phyloP scores from a whole-genome alignment of 148 eudicot genomes.

The Chenopodium berlandieri region DNA sequence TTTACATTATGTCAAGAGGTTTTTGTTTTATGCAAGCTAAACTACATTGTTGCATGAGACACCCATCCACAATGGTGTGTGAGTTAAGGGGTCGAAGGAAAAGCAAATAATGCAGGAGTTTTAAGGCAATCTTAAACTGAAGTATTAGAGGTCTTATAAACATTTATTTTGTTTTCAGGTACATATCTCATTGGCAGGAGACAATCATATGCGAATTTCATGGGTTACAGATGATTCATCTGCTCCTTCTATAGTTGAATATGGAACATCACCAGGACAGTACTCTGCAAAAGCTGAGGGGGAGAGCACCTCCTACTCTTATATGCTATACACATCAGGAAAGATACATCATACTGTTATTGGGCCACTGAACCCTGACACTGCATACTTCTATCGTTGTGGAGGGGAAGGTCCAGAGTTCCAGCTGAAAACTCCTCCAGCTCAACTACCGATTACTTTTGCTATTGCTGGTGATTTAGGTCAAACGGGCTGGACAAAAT shows the following conservation, averaged over 20 bases:
- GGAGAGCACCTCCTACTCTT: slow-evolving; percentile 69
- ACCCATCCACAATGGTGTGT: neutral
- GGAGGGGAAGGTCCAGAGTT: slow-evolving; percentile 84
- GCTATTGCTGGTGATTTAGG: slow-evolving; percentile 96
- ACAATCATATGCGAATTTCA: slow-evolving; percentile 75
- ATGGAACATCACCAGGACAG: slow-evolving; percentile 70
- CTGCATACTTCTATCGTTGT: slow-evolving; percentile 76
- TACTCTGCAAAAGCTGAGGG: slow-evolving; percentile 62
- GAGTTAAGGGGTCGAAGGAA: neutral
- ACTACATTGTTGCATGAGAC: neutral
- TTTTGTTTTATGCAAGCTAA: too few relatives aligned
- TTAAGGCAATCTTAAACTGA: neutral
- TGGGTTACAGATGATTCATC: slow-evolving; percentile 73
- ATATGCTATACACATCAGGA: slow-evolving; percentile 71
- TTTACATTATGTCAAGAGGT: too few relatives aligned
- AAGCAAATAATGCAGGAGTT: neutral
- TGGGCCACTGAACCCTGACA: slow-evolving; percentile 68
- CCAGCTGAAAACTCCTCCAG: slow-evolving; percentile 80
- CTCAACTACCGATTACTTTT: slow-evolving; percentile 76
- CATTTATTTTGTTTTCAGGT: slow-evolving; percentile 53
- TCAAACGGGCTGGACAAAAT: slow-evolving; percentile 92
- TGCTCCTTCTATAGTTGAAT: slow-evolving; percentile 73
- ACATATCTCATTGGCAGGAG: slow-evolving; percentile 89
- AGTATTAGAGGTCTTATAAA: neutral
- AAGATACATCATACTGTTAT: slow-evolving; percentile 87